Evolutionary conservation across 305 asterid species (phyloP).

Genomic region (Fraxinus ornus): DNA sequence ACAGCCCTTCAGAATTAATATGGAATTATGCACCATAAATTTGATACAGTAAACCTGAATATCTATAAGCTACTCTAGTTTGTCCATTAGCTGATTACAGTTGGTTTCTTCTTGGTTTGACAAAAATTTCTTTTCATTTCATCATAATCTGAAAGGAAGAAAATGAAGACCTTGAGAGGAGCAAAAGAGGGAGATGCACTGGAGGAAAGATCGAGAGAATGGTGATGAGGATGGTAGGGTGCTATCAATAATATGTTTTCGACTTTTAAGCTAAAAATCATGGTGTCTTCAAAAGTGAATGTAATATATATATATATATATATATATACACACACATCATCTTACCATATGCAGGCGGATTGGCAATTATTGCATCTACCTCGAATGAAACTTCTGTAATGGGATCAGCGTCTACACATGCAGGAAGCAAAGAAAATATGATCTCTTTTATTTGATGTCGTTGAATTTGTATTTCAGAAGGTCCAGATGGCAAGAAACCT

Average conservation of each 20-base stretch:
- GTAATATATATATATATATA: not conserved
- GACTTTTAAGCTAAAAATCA: not conserved
- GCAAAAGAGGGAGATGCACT: not conserved
- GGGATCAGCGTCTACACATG: constrained; percentile 66
- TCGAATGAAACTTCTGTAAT: constrained; percentile 58
- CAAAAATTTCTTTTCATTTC: not conserved
- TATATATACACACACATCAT: not conserved
- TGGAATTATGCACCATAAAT: not conserved
- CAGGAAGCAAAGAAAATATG: constrained; percentile 72
- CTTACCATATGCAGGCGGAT: constrained; percentile 94
- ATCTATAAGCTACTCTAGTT: not conserved
- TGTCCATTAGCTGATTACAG: not conserved
- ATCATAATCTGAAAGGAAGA: not conserved
- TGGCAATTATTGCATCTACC: constrained; percentile 83
- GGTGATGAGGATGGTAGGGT: not conserved
- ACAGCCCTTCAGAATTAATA: not conserved
- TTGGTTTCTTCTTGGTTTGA: not conserved
- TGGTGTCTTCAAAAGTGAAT: not conserved
- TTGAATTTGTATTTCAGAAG: constrained; percentile 78
- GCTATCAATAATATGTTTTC: not conserved
- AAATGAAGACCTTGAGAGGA: not conserved
- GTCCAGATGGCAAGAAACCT: constrained; percentile 98
- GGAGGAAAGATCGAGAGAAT: not conserved
- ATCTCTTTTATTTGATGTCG: constrained; percentile 75
- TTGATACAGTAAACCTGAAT: not conserved